Evolutionary conservation across 371 early-diverging fungal genomes (phyloP).

Genomic region (Mucor mucedo): DNA sequence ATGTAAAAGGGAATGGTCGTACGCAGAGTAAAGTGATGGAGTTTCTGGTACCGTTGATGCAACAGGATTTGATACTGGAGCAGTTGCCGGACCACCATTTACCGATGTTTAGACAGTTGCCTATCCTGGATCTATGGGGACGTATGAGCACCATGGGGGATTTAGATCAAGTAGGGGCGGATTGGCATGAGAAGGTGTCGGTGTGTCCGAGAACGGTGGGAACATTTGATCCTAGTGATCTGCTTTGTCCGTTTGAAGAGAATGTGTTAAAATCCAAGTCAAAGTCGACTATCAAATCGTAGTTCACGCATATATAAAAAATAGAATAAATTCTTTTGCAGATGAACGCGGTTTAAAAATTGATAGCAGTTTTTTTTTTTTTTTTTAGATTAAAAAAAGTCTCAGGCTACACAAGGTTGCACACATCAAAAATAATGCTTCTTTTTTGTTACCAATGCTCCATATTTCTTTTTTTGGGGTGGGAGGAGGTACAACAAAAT

Average conservation of each 20-base stretch:
- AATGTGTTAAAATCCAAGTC: conserved; percentile 4
- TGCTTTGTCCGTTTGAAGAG: conserved; percentile 13
- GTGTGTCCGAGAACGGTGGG: conserved; percentile 29
- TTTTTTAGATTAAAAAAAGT: too few relatives aligned
- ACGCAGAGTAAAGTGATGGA: conserved; percentile 41
- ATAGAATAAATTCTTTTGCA: not conserved
- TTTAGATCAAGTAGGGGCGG: conserved; percentile 46
- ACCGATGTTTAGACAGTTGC: conserved; percentile 54
- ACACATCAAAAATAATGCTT: too few relatives aligned
- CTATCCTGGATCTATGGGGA: conserved; percentile 64
- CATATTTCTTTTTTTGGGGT: too few relatives aligned
- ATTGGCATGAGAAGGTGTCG: conserved; percentile 53
- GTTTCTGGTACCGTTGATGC: conserved; percentile 67
- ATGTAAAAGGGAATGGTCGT: conserved; percentile 54
- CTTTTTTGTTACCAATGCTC: too few relatives aligned
- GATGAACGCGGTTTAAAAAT: too few relatives aligned
- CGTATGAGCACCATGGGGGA: conserved; percentile 45
- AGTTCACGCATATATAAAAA: not conserved
- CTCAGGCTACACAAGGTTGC: too few relatives aligned
- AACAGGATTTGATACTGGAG: conserved; percentile 37
- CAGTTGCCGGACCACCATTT: conserved; percentile 23
- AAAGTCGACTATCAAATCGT: not conserved
- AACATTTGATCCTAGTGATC: conserved; percentile 16
- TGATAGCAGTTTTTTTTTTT: too few relatives aligned
- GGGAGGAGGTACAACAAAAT: too few relatives aligned